These are phyloP conservation scores for Calocybe gambosa DNA, from an alignment of 1,284 basidiomycete genomes.

Conservation along the genomic window DNA sequence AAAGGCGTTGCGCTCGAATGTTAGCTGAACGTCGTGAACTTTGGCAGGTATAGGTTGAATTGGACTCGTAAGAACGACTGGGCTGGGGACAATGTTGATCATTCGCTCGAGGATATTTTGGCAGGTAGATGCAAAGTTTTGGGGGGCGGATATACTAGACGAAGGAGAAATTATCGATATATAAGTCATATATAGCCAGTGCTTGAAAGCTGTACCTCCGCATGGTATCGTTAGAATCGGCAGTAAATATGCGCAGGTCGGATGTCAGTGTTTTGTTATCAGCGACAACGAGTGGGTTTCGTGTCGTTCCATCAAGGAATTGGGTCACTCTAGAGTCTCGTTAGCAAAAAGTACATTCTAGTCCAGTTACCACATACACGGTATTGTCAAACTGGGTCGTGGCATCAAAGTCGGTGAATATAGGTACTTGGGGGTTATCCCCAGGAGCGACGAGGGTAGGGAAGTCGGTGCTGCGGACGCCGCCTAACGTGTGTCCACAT, in stretches of 20 bases:
- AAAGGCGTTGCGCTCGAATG: conserved; percentile 28
- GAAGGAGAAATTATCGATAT: not conserved
- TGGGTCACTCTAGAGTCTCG: conserved; percentile 19
- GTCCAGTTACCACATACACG: conserved; percentile 14
- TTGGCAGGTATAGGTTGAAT: conserved; percentile 23
- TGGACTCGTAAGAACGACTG: conserved; percentile 19
- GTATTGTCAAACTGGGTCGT: conserved; percentile 21
- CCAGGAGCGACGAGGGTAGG: conserved; percentile 20
- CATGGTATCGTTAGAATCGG: conserved; percentile 25
- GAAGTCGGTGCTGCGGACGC: conserved; percentile 27
- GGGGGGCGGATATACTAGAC: conserved; percentile 15
- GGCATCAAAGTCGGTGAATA: conserved; percentile 20
- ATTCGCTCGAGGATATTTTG: conserved; percentile 22
- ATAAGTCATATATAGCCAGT: not conserved
- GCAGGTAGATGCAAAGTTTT: conserved; percentile 20
- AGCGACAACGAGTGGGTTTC: conserved; percentile 22
- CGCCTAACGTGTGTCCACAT: conserved; percentile 28
- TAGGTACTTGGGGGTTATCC: conserved; percentile 9
- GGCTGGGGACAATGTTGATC: conserved; percentile 24
- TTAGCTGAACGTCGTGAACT: conserved; percentile 25
- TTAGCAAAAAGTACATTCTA: not conserved
- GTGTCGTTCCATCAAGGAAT: conserved; percentile 25
- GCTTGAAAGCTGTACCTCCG: conserved; percentile 12
- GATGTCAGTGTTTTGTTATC: conserved; percentile 23
- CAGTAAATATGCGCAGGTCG: conserved; percentile 24